Evolutionary conservation across 2,329 filamentous ascomycete species (phyloP).

Genomic region (Sarocladiaceae sp.): DNA sequence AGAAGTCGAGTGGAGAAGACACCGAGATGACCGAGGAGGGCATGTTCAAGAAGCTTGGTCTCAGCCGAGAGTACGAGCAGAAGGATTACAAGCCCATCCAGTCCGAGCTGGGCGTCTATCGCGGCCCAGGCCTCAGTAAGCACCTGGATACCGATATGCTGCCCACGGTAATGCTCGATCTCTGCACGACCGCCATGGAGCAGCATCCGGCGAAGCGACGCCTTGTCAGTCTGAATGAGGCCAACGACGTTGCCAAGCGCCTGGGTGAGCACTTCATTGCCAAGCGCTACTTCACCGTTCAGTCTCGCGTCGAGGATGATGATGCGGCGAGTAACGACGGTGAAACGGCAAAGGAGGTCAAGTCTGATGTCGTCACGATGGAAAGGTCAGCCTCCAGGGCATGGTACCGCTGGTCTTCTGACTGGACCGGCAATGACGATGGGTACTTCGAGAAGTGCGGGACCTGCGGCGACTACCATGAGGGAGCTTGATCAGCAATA

Average conservation of each 20-base stretch:
- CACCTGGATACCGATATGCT: background rate
- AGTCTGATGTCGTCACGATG: slow-evolving; percentile 24
- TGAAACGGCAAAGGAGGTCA: slow-evolving; percentile 16
- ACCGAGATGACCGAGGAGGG: slow-evolving; percentile 13
- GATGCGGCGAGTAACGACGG: slow-evolving; percentile 18
- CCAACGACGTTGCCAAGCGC: slow-evolving; percentile 51
- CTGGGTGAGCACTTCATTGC: slow-evolving; percentile 42
- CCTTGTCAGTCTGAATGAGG: slow-evolving; percentile 48
- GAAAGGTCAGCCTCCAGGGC: slow-evolving; percentile 13
- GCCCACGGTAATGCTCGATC: slow-evolving; percentile 24
- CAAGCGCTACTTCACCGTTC: slow-evolving; percentile 30
- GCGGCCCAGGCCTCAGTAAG: slow-evolving; percentile 11
- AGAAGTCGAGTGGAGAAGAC: background rate
- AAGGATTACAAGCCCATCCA: slow-evolving; percentile 14
- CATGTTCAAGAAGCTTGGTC: slow-evolving; percentile 15
- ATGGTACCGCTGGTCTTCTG: slow-evolving; percentile 3
- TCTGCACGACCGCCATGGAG: slow-evolving; percentile 25
- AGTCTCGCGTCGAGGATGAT: slow-evolving; percentile 20
- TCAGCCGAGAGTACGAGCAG: slow-evolving; percentile 22
- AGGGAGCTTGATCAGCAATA: no score
- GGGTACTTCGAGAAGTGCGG: slow-evolving; percentile 11
- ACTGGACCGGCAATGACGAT: slow-evolving; percentile 17
- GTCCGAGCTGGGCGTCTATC: slow-evolving; percentile 9
- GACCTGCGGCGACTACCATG: no score
- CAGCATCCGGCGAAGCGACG: slow-evolving; percentile 32